These are phyloP conservation scores for Trichoderma koningii DNA, from an alignment of 2,329 filamentous ascomycete species.

Conservation along the genomic window DNA sequence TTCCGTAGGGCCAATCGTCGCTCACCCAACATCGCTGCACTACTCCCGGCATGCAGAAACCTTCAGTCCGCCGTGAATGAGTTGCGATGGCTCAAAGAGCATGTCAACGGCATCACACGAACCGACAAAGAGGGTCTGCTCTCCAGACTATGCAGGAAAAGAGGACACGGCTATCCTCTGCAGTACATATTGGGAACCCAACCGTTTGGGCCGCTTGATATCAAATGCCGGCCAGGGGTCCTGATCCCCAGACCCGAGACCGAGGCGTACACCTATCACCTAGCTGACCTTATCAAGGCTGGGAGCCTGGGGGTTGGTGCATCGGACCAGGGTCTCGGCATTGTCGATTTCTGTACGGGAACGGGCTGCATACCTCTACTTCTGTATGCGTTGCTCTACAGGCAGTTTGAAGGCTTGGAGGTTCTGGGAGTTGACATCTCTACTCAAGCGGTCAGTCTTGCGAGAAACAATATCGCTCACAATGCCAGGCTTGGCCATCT, in stretches of 20 bases:
- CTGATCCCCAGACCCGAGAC: conserved; percentile 83
- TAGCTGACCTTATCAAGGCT: conserved; percentile 50
- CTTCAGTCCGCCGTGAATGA: conserved; percentile 67
- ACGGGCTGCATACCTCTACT: conserved; percentile 87
- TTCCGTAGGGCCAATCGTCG: conserved; percentile 56
- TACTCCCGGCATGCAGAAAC: conserved; percentile 66
- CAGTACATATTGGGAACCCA: conserved; percentile 90
- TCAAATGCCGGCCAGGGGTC: conserved; percentile 74
- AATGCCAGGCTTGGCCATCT: conserved; percentile 45
- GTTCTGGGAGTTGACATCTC: conserved; percentile 78
- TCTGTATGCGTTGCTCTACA: conserved; percentile 63
- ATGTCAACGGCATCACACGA: conserved; percentile 46
- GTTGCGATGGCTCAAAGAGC: conserved; percentile 70
- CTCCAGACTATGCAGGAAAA: conserved; percentile 48
- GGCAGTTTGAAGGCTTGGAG: conserved; percentile 45
- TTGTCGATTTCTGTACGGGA: conserved; percentile 88
- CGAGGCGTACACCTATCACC: conserved; percentile 64
- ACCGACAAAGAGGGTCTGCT: conserved; percentile 35
- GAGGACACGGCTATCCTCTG: conserved; percentile 69
- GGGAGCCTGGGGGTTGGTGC: conserved; percentile 27
- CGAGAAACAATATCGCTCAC: conserved; percentile 61
- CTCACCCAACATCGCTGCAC: conserved; percentile 57
- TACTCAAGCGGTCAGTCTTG: conserved; percentile 62
- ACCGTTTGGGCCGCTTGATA: conserved; percentile 81
- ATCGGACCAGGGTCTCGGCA: conserved; percentile 47